A percentile compares a stretch with the other conserved stretches of the same genome.
Evolutionary conservation across 176 grass and related monocot species (phyloP).

Genomic region (Oryza meyeriana): DNA sequence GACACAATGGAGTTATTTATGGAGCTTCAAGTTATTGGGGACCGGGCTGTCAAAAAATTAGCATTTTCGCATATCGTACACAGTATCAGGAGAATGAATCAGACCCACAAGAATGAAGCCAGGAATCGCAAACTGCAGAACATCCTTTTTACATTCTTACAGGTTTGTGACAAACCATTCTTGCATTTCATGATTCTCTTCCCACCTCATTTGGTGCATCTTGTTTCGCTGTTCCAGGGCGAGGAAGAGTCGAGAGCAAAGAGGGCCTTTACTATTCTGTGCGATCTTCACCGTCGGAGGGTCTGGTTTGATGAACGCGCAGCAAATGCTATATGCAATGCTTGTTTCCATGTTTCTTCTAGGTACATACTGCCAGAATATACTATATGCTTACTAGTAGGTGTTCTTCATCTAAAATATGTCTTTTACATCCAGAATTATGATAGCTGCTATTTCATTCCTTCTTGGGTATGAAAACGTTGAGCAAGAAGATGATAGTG

Average conservation of each 20-base stretch:
- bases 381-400: background rate
- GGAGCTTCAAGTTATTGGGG: constrained; percentile 91
- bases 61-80: constrained; percentile 89
- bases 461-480: constrained; percentile 90
- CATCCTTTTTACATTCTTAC: constrained; percentile 63
- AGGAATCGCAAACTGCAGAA: constrained; percentile 86
- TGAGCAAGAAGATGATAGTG: constrained; percentile 71
- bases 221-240: constrained; percentile 35
- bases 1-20: constrained; percentile 88
- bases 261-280: constrained; percentile 80
- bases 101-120: constrained; percentile 84
- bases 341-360: constrained; percentile 89
- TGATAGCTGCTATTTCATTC: constrained; percentile 83
- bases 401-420: constrained; percentile 19
- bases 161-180: constrained; percentile 42
- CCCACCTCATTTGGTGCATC: background rate
- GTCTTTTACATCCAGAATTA: constrained; percentile 55
- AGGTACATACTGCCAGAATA: constrained; percentile 41
- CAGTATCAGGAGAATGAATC: constrained; percentile 88
- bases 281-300: constrained; percentile 82
- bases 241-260: constrained; percentile 89
- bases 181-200: background rate
- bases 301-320: constrained; percentile 98
- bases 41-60: constrained; percentile 76
- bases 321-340: constrained; percentile 85